Evolutionary conservation across 805 yeast genomes (phyloP), one percentile per base, ranked within the genome.

Genomic region (Pichia cabralensis): DNA sequence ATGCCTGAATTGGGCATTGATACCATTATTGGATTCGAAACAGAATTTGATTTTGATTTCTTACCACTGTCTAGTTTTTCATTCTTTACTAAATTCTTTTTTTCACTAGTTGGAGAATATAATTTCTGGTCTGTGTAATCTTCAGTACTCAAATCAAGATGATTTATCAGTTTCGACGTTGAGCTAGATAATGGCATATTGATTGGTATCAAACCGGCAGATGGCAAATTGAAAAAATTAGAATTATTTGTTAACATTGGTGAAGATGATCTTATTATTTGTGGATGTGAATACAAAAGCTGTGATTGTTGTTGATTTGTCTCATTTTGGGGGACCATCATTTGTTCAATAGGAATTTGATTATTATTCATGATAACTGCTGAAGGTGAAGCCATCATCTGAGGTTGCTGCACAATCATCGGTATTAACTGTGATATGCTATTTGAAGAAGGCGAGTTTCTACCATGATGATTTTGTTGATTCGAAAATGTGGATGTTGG

Each of bases 11-110:
- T 22, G 5, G 28, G 39, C 23, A 28, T 19, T 14, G 18, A 22
- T 16, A 36, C 11, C 36, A 35, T 39, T 40, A 32, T 35, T 21
- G 30, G 36, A 28, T 28, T 36, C n/a, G 17, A 26, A 8, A 13
- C 31, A 27, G 15, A 33, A 11, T 20, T 27, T 24, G 33, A 16
- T 11, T 27, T 15, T 11, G 15, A 16, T 18, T 13, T 18, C 16
- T 19, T 13, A 15, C 2, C n/a, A 9, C 8, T 12, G 11, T 24
- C 20, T 3, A 3, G 5, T 12, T 16, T 10, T 12, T 26, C 27
- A 9, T 23, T 29, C 20, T 8, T 16, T 5, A 3, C 21, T 13
- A 12, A 4, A 9, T 26, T 20, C 9, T 11, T 24, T 5, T 15
- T 15, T 7, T 22, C 15, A 7, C n/a, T 10, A 1, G 10, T 12